Evolutionary conservation across 2,329 filamentous ascomycete genomes (phyloP), one percentile per base, ranked within the genome.

Genomic region (Blastomyces gilchristii): DNA sequence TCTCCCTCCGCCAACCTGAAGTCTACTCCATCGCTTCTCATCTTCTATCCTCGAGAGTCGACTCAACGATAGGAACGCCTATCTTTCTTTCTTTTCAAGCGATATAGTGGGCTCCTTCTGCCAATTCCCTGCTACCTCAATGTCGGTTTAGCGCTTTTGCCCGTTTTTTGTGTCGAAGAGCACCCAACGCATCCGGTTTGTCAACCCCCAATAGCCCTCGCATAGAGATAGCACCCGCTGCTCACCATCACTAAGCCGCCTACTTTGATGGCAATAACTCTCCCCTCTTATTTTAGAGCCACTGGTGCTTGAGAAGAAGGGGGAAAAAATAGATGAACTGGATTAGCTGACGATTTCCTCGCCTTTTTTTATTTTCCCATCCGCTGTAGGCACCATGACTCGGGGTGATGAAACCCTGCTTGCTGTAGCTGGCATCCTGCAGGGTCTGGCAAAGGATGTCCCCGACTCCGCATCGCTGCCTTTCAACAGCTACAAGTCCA

Each of bases 321-420:
- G n/a, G n/a, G 14, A 18, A 43, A 43, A 11, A 31, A 31, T 49
- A 31, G 39, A 14, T 47, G 41, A 18, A 1, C 25, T 34, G 57
- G 14, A 34, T 45, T 59, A 57, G 41, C 57, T 59, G 41, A 59
- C 41, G 16, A n/a, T 45, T 41, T 66, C 64, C 62, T 63, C 53
- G 43, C 31, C 63, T 61, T 47, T 62, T 45, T 58, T 34, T 62
- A 47, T 61, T 39, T 41, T 22, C 41, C 34, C 12, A 6, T 4
- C 25, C 25, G 14, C 8, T 65, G 54, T 63, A 74, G 73, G 73
- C 73, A 77, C 68, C 69, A 81, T 81, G 78, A 73, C 77, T 75
- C 72, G 69, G 67, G 72, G 72, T 69, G 77, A 80, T 68, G 79
- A 80, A 67, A 79, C 78, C 64, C 72, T 81, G 67, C 73, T 74